These are phyloP conservation scores for Blastobotrys americana DNA, from an alignment of 805 yeast species.

Conservation along the genomic window DNA sequence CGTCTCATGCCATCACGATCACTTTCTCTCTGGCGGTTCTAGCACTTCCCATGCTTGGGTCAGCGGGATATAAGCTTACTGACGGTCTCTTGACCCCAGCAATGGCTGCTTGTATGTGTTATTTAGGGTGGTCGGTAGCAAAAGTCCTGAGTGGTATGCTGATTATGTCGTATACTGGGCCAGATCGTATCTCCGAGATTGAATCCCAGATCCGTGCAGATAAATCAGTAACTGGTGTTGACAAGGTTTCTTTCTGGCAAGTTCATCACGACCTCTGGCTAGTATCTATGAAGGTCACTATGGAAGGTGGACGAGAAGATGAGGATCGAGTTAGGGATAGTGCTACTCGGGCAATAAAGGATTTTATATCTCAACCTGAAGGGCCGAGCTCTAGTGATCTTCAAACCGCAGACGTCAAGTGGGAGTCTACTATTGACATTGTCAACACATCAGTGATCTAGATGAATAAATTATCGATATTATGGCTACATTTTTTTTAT, in stretches of 20 bases:
- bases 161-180: conserved; percentile 37
- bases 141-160: conserved; percentile 38
- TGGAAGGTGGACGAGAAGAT: conserved; percentile 30
- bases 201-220: conserved; percentile 21
- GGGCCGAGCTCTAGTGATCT: neutral
- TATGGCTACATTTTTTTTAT: neutral
- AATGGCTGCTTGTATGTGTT: conserved; percentile 36
- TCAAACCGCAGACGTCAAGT: conserved; percentile 8
- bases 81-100: conserved; percentile 33
- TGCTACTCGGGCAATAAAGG: conserved; percentile 25
- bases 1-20: conserved; percentile 28
- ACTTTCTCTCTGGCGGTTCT: conserved; percentile 28
- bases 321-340: conserved; percentile 28
- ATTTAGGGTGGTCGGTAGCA: conserved; percentile 35
- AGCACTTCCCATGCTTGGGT: conserved; percentile 26
- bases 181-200: conserved; percentile 28
- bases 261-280: conserved; percentile 39
- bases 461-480: neutral
- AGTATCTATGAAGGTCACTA: conserved; percentile 30
- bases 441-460: conserved; percentile 5
- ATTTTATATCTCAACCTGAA: conserved; percentile 13
- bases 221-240: conserved; percentile 26
- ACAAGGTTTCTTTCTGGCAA: conserved; percentile 35
- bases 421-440: conserved; percentile 35
- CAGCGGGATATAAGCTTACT: conserved; percentile 19